Evolutionary conservation across 2,329 filamentous ascomycete species (phyloP).

Genomic region (Alternaria viburni): DNA sequence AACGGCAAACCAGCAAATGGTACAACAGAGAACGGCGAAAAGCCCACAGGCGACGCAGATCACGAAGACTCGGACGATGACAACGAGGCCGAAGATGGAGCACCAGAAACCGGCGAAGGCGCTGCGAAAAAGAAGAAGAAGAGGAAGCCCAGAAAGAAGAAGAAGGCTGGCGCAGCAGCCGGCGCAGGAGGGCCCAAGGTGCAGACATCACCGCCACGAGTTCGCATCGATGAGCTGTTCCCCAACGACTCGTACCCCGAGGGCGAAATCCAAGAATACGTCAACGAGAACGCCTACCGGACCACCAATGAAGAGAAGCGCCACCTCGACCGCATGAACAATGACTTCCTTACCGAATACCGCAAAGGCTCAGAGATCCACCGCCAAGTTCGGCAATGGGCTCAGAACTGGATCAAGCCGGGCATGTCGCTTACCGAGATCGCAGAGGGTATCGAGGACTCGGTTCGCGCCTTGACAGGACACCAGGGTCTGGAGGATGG

Average conservation of each 20-base stretch:
- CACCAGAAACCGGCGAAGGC: conserved; percentile 42
- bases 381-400: conserved; percentile 84
- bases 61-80: conserved; percentile 63
- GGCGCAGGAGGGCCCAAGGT: conserved; percentile 61
- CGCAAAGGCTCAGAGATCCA: conserved; percentile 88
- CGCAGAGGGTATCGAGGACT: conserved; percentile 84
- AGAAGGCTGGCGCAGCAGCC: conserved; percentile 55
- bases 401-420: conserved; percentile 79
- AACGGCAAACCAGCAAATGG: conserved; percentile 41
- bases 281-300: conserved; percentile 76
- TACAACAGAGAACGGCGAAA: conserved; percentile 39
- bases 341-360: conserved; percentile 80
- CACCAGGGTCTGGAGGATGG: conserved; percentile 79
- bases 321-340: conserved; percentile 79
- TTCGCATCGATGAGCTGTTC: conserved; percentile 76
- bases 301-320: conserved; percentile 87
- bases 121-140: conserved; percentile 80
- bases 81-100: conserved; percentile 59
- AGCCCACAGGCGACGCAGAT: conserved; percentile 55
- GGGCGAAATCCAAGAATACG: conserved; percentile 80
- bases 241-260: conserved; percentile 74
- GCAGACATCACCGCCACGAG: conserved; percentile 79
- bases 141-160: conserved; percentile 78
- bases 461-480: conserved; percentile 76
- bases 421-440: conserved; percentile 82